phyloP scores from a whole-genome alignment of 192 early-diverging fungal species.

The Coemansia sp. region DNA sequence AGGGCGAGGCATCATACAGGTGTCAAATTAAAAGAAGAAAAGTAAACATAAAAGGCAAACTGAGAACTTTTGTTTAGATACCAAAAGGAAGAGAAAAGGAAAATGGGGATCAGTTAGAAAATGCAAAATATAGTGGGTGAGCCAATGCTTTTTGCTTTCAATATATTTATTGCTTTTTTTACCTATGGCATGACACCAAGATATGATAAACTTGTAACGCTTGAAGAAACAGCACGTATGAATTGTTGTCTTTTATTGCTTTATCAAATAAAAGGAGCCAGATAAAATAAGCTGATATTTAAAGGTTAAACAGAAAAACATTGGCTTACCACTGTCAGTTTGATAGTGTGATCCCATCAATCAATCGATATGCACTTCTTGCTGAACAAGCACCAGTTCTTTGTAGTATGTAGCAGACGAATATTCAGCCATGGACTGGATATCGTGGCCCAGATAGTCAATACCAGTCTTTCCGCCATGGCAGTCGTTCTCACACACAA shows the following conservation, averaged over 20 bases:
- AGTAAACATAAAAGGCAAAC: background rate
- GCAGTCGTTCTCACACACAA: slow-evolving; percentile 79
- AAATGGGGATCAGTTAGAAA: background rate
- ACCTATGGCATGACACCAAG: too few relatives aligned
- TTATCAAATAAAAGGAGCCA: too few relatives aligned
- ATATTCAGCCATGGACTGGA: slow-evolving; percentile 17
- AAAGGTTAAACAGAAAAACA: too few relatives aligned
- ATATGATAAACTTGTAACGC: too few relatives aligned
- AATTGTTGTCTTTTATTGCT: too few relatives aligned
- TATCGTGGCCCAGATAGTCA: slow-evolving; percentile 22
- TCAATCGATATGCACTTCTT: slow-evolving; percentile 26
- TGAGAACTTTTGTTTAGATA: background rate
- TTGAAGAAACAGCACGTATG: too few relatives aligned
- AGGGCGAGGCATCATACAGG: background rate
- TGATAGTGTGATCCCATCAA: background rate
- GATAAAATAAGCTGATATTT: too few relatives aligned
- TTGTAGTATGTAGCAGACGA: slow-evolving; percentile 33
- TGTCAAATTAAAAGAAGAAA: background rate
- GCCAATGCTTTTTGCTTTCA: too few relatives aligned
- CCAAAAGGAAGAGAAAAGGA: background rate
- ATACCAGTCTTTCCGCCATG: slow-evolving; percentile 47
- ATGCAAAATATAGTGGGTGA: too few relatives aligned
- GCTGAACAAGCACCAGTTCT: slow-evolving; percentile 45
- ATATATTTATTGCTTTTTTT: too few relatives aligned
- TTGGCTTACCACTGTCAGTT: too few relatives aligned